Percentiles rank a stretch among this genome's conserved stretches.
Conservation (phyloP, 1,284 basidiomycete genomes). For the Microbotryum scabiosae region DNA sequence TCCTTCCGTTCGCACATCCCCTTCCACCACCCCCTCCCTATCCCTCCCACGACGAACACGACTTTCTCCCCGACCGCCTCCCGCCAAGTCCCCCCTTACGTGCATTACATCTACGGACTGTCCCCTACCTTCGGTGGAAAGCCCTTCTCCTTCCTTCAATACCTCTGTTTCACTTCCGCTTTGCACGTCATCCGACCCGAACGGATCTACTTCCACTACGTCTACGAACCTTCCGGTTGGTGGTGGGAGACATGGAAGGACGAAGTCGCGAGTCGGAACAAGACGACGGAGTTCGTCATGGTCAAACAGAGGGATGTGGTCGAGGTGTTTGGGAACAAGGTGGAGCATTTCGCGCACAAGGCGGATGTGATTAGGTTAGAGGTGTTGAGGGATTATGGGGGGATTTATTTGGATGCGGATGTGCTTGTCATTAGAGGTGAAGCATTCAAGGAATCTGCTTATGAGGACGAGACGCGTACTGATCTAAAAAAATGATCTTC, state of each 20-base stretch:
- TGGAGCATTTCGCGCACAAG: slow-evolving; percentile 41
- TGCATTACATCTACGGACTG: slow-evolving; percentile 32
- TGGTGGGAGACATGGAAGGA: slow-evolving; percentile 18
- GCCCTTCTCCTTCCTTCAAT: slow-evolving; percentile 31
- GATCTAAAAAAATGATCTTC: background rate
- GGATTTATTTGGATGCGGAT: slow-evolving; percentile 48
- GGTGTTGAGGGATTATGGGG: slow-evolving; percentile 42
- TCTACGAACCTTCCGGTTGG: slow-evolving; percentile 18
- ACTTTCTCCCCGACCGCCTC: slow-evolving; percentile 4
- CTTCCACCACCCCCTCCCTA: slow-evolving; percentile 11
- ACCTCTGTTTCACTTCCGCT: slow-evolving; percentile 25
- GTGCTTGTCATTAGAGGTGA: slow-evolving; percentile 20
- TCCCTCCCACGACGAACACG: background rate
- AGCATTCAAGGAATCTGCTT: slow-evolving; percentile 25
- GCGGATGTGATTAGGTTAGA: slow-evolving; percentile 43
- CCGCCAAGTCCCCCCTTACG: slow-evolving; percentile 19
- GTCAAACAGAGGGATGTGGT: slow-evolving; percentile 24
- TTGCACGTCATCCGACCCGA: slow-evolving; percentile 15
- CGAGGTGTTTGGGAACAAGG: slow-evolving; percentile 32
- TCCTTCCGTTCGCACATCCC: slow-evolving; percentile 8
- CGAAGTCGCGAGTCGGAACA: background rate
- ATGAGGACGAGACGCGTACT: slow-evolving; percentile 35
- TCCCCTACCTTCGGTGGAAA: slow-evolving; percentile 25
- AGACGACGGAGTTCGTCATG: slow-evolving; percentile 11
- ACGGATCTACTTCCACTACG: slow-evolving; percentile 22